phyloP scores from a whole-genome alignment of 805 yeast genomes.

The Starmerella bombicola region DNA sequence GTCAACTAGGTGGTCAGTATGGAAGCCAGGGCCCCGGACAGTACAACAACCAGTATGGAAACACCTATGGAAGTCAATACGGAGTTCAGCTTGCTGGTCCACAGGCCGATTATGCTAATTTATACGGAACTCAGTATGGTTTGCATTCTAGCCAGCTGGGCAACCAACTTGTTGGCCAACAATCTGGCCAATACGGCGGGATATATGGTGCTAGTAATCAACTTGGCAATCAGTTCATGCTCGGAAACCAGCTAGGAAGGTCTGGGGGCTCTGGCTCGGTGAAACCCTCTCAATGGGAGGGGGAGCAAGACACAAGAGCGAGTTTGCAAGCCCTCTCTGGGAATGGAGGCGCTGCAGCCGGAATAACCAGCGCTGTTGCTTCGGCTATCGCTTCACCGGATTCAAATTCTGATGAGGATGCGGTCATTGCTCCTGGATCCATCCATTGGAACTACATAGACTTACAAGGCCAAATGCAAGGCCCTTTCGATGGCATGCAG shows the following conservation, averaged over 20 bases:
- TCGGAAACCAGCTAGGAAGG: no score
- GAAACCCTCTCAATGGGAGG: no score
- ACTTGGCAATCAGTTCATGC: no score
- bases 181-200: not conserved
- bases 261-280: no score
- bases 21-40: not conserved
- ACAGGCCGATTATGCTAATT: not conserved
- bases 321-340: no score
- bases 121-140: not conserved
- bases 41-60: slow-evolving; percentile 2
- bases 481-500: slow-evolving; percentile 60
- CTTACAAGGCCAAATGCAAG: slow-evolving; percentile 57
- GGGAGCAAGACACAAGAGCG: no score
- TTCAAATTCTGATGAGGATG: not conserved
- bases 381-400: not conserved
- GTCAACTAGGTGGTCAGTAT: not conserved
- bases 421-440: not conserved
- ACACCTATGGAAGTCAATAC: not conserved
- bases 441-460: slow-evolving; percentile 59
- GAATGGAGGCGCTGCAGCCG: not conserved
- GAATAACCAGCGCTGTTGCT: not conserved
- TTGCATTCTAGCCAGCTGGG: not conserved
- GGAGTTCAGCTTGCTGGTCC: not conserved
- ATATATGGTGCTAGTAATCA: not conserved
- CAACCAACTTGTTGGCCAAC: no score